Percentiles rank a stretch among this genome's conserved stretches.
These are phyloP conservation scores for Neurospora terricola DNA, from an alignment of 495 filamentous ascomycete genomes.

Conservation along the genomic window DNA sequence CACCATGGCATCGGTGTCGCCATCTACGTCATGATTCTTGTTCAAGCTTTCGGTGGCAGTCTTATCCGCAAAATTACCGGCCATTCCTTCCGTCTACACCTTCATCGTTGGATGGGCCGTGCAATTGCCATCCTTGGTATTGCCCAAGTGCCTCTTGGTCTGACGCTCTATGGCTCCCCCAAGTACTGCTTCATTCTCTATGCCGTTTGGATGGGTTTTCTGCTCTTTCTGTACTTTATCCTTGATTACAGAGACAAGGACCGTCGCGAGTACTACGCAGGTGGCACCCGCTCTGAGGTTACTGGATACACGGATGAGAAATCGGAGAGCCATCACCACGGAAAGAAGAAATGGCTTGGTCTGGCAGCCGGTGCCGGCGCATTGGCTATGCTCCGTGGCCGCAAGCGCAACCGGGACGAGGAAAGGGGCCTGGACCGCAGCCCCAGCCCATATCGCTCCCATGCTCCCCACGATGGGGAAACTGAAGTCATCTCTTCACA, in stretches of 20 bases:
- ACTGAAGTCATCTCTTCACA: slow-evolving; percentile 41
- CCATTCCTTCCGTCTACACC: slow-evolving; percentile 59
- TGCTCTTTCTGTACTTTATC: slow-evolving; percentile 62
- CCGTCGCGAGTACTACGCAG: slow-evolving; percentile 3
- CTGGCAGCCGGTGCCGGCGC: slow-evolving; percentile 52
- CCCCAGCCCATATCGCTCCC: slow-evolving; percentile 19
- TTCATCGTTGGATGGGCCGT: slow-evolving; percentile 85
- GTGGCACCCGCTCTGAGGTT: slow-evolving; percentile 1
- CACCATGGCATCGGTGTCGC: slow-evolving; percentile 91
- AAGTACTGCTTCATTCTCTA: slow-evolving; percentile 76
- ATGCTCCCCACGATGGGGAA: slow-evolving; percentile 23
- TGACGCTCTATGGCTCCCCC: slow-evolving; percentile 89
- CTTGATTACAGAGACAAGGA: slow-evolving; percentile 55
- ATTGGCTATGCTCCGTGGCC: slow-evolving; percentile 41
- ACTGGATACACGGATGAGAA: slow-evolving; percentile 19
- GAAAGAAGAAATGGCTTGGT: slow-evolving; percentile 39
- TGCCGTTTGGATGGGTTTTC: slow-evolving; percentile 56
- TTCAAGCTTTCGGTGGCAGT: slow-evolving; percentile 71
- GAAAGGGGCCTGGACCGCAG: slow-evolving; percentile 26
- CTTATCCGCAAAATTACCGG: slow-evolving; percentile 50
- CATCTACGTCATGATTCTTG: slow-evolving; percentile 73
- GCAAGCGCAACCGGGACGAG: slow-evolving; percentile 29
- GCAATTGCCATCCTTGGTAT: slow-evolving; percentile 68
- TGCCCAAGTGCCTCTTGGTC: slow-evolving; percentile 76
- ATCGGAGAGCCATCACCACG: slow-evolving; percentile 16